A percentile compares a stretch with the other conserved stretches of the same genome.
These are phyloP conservation scores for Pelargonium citronellum DNA, from an alignment of 441 rosid species.

Conservation along the genomic window DNA sequence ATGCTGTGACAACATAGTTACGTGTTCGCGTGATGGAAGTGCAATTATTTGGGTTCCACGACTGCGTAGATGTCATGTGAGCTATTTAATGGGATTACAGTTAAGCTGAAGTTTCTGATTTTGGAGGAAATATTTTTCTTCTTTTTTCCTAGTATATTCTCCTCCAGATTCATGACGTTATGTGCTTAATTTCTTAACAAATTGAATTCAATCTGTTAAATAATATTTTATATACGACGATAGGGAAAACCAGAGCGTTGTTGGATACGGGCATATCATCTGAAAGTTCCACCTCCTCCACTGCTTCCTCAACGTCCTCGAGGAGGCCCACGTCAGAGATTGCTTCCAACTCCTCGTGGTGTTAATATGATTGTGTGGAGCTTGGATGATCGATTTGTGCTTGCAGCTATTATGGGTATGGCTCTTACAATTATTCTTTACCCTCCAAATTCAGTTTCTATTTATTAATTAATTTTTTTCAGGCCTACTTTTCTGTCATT, in stretches of 20 bases:
- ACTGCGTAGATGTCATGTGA: constrained; percentile 88
- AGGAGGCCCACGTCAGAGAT: constrained; percentile 99
- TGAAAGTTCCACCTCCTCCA: constrained; percentile 99
- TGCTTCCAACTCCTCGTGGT: constrained; percentile 97
- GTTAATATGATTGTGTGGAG: constrained; percentile 99
- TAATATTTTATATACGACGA: constrained; percentile 21
- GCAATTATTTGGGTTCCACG: constrained; percentile 98
- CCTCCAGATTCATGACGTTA: constrained; percentile 12
- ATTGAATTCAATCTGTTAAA: constrained; percentile 5
- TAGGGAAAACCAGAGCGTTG: constrained; percentile 94
- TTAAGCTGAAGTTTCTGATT: constrained; percentile 17
- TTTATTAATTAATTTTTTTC: no score
- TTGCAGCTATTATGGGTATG: constrained; percentile 99
- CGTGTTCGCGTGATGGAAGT: constrained; percentile 99
- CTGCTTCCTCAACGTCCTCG: constrained; percentile 93
- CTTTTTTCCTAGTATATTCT: constrained; percentile 10
- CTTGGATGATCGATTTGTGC: constrained; percentile 98
- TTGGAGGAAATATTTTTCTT: constrained; percentile 20
- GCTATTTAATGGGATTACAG: constrained; percentile 16
- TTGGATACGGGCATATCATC: constrained; percentile 82
- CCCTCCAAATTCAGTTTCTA: not conserved
- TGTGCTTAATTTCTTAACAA: constrained; percentile 14
- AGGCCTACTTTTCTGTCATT: not conserved
- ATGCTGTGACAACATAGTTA: constrained; percentile 89
- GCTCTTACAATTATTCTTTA: constrained; percentile 11